Conservation (phyloP, 192 early-diverging fungal genomes). For the Phlyctochytrium arcticum region DNA sequence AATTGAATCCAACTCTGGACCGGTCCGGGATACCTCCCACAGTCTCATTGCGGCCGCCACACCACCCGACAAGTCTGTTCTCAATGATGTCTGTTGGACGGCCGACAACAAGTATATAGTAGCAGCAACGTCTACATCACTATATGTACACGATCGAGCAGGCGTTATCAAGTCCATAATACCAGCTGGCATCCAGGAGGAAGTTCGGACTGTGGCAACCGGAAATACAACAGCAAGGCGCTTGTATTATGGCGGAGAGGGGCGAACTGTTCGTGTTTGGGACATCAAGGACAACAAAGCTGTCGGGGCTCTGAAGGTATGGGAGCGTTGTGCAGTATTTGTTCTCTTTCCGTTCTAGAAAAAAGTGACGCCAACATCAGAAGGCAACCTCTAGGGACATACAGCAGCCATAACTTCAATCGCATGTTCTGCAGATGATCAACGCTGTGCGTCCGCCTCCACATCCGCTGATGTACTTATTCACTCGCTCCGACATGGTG, state of each 20-base stretch:
- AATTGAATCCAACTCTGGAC: no score
- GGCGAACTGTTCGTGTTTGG: constrained; percentile 15
- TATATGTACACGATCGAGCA: neutral
- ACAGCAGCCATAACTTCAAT: neutral
- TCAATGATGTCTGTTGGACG: no score
- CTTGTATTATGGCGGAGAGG: constrained; percentile 19
- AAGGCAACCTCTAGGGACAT: neutral
- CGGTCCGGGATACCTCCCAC: no score
- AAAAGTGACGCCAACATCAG: neutral
- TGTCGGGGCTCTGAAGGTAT: constrained; percentile 3
- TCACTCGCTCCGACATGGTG: constrained; percentile 35
- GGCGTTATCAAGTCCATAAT: neutral
- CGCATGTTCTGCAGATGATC: constrained; percentile 25
- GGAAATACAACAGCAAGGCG: neutral
- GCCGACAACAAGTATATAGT: neutral
- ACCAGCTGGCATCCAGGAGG: neutral
- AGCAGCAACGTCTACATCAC: neutral
- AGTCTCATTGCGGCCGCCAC: no score
- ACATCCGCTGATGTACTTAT: constrained; percentile 15
- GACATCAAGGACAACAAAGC: constrained; percentile 17
- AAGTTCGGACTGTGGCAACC: neutral
- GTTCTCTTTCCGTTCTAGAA: no score
- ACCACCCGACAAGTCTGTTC: no score
- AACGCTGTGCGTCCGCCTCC: constrained; percentile 11
- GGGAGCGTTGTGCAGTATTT: neutral